phyloP scores from a whole-genome alignment of 1,139 yeast genomes.

The Geotrichum australiense region DNA sequence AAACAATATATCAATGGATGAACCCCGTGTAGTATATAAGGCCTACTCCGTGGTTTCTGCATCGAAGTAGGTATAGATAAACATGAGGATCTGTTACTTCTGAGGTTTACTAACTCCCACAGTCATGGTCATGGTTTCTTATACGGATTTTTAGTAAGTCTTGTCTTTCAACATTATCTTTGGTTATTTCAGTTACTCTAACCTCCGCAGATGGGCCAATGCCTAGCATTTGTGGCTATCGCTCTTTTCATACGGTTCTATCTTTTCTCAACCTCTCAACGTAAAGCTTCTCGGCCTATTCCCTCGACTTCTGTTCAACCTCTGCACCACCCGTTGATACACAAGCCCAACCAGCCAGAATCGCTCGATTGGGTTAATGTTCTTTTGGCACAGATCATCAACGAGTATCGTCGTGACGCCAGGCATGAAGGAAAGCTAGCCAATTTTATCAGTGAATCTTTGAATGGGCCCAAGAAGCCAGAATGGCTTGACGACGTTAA shows the following conservation, averaged over 20 bases:
- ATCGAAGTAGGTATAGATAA: constrained; percentile 6
- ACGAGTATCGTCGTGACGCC: constrained; percentile 84
- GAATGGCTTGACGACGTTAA: constrained; percentile 72
- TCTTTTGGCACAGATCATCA: constrained; percentile 80
- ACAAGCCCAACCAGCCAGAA: constrained; percentile 48
- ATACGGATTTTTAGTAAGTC: constrained; percentile 18
- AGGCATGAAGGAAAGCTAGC: constrained; percentile 75
- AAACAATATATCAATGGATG: no score
- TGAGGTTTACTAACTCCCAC: neutral
- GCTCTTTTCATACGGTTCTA: constrained; percentile 77
- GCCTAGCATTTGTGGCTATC: constrained; percentile 67
- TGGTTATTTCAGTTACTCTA: neutral
- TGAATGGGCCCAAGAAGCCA: constrained; percentile 54
- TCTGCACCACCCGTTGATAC: constrained; percentile 36
- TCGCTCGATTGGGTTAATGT: constrained; percentile 97
- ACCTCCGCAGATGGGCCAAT: constrained; percentile 49
- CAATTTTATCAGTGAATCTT: constrained; percentile 56
- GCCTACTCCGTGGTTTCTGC: constrained; percentile 10
- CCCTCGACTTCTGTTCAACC: constrained; percentile 4
- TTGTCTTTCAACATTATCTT: neutral
- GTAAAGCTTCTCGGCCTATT: constrained; percentile 11
- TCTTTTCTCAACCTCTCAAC: constrained; percentile 68
- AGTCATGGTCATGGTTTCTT: constrained; percentile 16
- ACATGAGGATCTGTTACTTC: neutral
- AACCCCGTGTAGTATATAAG: constrained; percentile 8